Base-by-base conservation (phyloP, 2,329 filamentous ascomycete genomes). In the Colletotrichum sp. region DNA sequence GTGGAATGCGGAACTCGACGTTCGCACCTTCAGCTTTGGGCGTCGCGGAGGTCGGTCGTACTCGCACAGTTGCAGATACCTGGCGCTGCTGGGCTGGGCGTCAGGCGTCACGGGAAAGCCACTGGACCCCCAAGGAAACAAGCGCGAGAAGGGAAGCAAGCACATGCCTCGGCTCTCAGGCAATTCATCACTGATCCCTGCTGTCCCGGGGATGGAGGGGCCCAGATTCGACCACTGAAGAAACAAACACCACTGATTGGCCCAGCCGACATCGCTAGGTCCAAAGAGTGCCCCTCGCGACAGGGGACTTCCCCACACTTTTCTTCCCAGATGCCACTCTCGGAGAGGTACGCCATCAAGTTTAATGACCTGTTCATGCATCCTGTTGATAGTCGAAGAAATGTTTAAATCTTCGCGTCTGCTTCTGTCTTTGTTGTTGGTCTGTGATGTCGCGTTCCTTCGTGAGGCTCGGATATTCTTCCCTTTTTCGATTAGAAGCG, bases 121-220 rank as follows among this genome's bases (percentile, higher is more conserved):
- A 52, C 44, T 52, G n/a, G n/a, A 24, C 44, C 44, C 44, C 39
- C 39, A 22, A 22, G 44, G 44, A 28, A 44, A 48, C 8, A 36
- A 52, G 60, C 30, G n/a, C 30, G 30, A 30, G 12, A 26, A 64
- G 32, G 15, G 16, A 68, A 36, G 34, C 34, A 36, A 76, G 75
- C 72, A 77, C 72, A 72, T 77, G 75, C 75, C 75, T 77, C 75
- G 75, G 75, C 75, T 75, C 39, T 55, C 68, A 67, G 67, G 59
- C 59, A 64, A 39, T 34, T n/a, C 28, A 34, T 36, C 34, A 72
- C n/a, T 22, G 44, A 52, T 65, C 72, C 48, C 57, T 59, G 22
- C 30, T 26, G 39, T 18, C 60, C 67, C 18, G 36, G 48, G 36
- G 30, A 44, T 24, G 36, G 24, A 52, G 36, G 34, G 28, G 18